Conservation (phyloP, 805 yeast genomes). For the Saccharomycopsis schoenii region DNA sequence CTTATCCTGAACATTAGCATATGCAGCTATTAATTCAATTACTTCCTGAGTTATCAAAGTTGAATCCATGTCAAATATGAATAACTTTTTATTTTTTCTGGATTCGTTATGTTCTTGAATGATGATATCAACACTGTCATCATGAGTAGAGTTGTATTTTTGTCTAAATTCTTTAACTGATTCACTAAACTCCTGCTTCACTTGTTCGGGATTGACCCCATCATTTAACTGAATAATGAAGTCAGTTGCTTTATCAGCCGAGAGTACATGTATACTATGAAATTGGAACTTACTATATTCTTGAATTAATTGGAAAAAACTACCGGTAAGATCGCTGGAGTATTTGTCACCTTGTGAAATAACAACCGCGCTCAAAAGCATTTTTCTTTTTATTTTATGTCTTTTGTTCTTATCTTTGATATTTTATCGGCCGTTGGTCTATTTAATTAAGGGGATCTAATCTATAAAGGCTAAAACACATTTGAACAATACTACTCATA, state of each 20-base stretch:
- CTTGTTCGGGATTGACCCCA: neutral
- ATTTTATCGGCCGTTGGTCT: neutral
- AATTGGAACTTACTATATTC: conserved; percentile 6
- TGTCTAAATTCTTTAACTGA: conserved; percentile 1
- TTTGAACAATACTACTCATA: neutral
- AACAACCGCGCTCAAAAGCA: conserved; percentile 22
- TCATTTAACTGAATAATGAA: conserved; percentile 11
- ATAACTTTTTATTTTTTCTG: conserved; percentile 39
- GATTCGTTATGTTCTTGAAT: conserved; percentile 29
- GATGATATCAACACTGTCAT: conserved; percentile 32
- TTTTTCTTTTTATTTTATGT: neutral
- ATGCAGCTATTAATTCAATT: conserved; percentile 88
- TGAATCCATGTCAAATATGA: conserved; percentile 96
- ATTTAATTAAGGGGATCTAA: neutral
- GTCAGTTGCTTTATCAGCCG: conserved; percentile 17
- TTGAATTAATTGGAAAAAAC: conserved; percentile 4
- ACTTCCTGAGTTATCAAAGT: conserved; percentile 94
- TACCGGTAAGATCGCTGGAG: neutral
- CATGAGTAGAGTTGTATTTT: conserved; percentile 7
- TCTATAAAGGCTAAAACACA: neutral
- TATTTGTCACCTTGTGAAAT: conserved; percentile 23
- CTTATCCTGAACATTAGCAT: conserved; percentile 80
- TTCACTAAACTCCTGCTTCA: neutral
- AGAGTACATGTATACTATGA: conserved; percentile 7
- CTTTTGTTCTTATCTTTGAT: neutral